Base-by-base conservation (phyloP, 768 basidiomycete species). In the Auriscalpium microsporum region DNA sequence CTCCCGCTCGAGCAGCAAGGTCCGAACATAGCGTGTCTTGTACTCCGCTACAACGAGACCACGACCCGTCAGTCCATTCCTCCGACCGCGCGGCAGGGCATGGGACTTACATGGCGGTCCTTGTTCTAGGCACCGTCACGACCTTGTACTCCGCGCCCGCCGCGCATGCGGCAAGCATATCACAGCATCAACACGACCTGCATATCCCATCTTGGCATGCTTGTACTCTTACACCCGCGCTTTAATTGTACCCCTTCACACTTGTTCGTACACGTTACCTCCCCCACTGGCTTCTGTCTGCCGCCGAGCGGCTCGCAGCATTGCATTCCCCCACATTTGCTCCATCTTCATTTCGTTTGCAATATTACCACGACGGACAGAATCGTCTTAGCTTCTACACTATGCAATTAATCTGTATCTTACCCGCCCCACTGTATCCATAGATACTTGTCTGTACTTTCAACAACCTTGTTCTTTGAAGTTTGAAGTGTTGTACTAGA, bases 101-200 rank as follows among this genome's bases (percentile, higher is more conserved):
- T 4, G 28, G 2, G 28, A 28, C 28, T 28, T 28, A 28, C 28
- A 36, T 10, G 35, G n/a, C 14, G 40, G 45, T n/a, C 42, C 48
- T 57, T 48, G 56, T 21, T 21, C 57, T 42, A 8, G 42, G 33
- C 48, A 45, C 40, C 21, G 36, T 9, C 48, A 19, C 54, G 50
- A 53, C 33, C 34, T 48, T 59, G 58, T 59, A 59, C 50, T 46
- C 33, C 35, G 42, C 44, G 34, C 48, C 40, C 13, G 13, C 40
- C 40, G 17, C 40, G 40, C 17, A 6, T 3, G 40, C 40, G 17
- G 28, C 28, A 28, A 28, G 28, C 28, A 28, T 28, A 28, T 28
- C 28, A 2, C 28, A 28, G 28, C 28, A 28, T 28, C 7, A 2
- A 28, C 28, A 28, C 28, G 28, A 28, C 28, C 28, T 28, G 28